A percentile compares a stretch with the other conserved stretches of the same genome.
phyloP scores from a whole-genome alignment of 768 basidiomycete species.

The Tricholomella constricta region DNA sequence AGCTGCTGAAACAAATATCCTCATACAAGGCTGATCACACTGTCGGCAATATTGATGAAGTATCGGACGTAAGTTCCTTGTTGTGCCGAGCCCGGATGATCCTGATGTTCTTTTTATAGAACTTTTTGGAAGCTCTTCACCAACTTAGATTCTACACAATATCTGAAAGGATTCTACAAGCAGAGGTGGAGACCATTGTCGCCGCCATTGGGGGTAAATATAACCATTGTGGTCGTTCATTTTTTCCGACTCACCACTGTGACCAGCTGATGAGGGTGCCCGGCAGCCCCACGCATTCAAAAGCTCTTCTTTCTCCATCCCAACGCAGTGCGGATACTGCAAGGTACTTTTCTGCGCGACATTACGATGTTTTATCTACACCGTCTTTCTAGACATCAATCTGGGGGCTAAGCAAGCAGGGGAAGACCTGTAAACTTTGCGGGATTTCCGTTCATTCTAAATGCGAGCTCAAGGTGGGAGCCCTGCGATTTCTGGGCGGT shows the following conservation, averaged over 20 bases:
- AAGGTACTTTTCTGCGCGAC: slow-evolving; percentile 46
- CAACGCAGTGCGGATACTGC: slow-evolving; percentile 81
- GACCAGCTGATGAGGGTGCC: slow-evolving; percentile 70
- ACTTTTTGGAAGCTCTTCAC: slow-evolving; percentile 63
- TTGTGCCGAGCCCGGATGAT: slow-evolving; percentile 7
- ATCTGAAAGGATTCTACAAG: slow-evolving; percentile 56
- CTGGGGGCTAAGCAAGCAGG: slow-evolving; percentile 86
- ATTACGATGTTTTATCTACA: not conserved
- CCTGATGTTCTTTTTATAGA: slow-evolving; percentile 42
- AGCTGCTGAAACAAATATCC: slow-evolving; percentile 46
- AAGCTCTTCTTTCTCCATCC: slow-evolving; percentile 83
- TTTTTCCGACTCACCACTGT: slow-evolving; percentile 4
- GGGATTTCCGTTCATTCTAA: slow-evolving; percentile 80
- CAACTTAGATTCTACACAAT: slow-evolving; percentile 54
- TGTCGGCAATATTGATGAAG: slow-evolving; percentile 59
- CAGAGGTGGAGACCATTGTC: slow-evolving; percentile 66
- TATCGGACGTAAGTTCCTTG: slow-evolving; percentile 52
- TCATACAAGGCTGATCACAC: slow-evolving; percentile 50
- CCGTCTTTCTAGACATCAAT: slow-evolving; percentile 61
- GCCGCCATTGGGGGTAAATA: slow-evolving; percentile 64
- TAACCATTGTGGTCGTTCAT: too few species aligned
- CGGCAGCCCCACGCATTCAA: slow-evolving; percentile 80
- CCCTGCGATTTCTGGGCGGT: too few species aligned
- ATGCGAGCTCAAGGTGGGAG: slow-evolving; percentile 78
- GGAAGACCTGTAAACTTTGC: slow-evolving; percentile 81